Evolutionary conservation across 2,329 filamentous ascomycete species (phyloP), one percentile per base, ranked within the genome.

Genomic region (Microthyrium microscopicum): DNA sequence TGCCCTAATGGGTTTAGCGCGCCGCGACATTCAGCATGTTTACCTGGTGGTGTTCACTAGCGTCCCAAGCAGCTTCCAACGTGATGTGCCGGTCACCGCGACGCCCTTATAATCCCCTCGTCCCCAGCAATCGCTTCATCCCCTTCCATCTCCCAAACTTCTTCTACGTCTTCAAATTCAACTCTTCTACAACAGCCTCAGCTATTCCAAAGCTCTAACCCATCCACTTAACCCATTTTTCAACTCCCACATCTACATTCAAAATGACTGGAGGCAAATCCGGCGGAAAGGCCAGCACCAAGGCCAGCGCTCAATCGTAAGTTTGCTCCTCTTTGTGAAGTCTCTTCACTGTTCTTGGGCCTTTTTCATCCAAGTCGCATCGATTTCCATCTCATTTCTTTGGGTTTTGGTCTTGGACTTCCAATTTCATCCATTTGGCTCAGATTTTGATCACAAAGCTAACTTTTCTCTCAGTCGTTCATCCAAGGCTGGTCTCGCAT

Each of bases 261-360:
- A 94, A 82, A 80, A 98, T 98, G 89, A 92, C 89, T 83, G 87
- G 87, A 74, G 87, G 89, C 66, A 98, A 98, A 70, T 94, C 87
- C 68, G 89, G 89, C 66, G 89, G 89, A 77, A 95, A 95, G 79
- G 85, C 87, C 70, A 87, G 80, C 68, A 78, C 80, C 70, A 98
- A 98, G 83, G 56, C 54, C 51, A 92, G 80, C 72, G 81, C 89
- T 56, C 89, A 95, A 73, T 94, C 85, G 89, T 95, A 68, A 76
- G 85, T 79, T 30, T 37, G 39, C 39, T 34, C 43, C 43, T 38
- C 19, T 16, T 33, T 25, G 34, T 33, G 9, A 25, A 20, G 29
- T 16, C 13, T 32, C 8, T 4, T 35, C n/a, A 33, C 9, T 24
- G 18, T 18, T 13, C 22, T 26, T 26, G 13, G 11, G 33, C 19